Conservation (phyloP, 1,284 basidiomycete species). For the Apiotrichum siamense region DNA sequence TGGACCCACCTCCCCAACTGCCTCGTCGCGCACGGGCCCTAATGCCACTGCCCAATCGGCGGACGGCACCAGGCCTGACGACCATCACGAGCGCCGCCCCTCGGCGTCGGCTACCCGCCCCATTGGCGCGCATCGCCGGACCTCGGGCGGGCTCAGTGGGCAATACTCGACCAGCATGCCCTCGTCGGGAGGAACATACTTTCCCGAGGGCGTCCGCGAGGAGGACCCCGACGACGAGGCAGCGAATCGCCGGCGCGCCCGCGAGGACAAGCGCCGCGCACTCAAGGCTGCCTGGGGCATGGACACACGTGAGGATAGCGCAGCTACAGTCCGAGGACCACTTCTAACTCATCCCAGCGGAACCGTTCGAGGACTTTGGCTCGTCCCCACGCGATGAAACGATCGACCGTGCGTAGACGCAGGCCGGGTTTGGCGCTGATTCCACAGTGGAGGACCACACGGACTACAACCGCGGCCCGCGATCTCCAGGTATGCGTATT, state of each 20-base stretch:
- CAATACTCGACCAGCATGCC: constrained; percentile 47
- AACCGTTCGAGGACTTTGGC: constrained; percentile 47
- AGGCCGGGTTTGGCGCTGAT: background rate
- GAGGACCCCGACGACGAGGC: constrained; percentile 26
- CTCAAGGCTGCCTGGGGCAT: constrained; percentile 48
- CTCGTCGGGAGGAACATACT: constrained; percentile 41
- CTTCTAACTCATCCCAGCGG: constrained; percentile 31
- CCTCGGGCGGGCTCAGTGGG: constrained; percentile 38
- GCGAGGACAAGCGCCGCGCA: constrained; percentile 42
- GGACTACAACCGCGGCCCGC: constrained; percentile 14
- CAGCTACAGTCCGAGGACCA: background rate
- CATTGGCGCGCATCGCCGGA: constrained; percentile 17
- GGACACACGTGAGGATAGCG: constrained; percentile 46
- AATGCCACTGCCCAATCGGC: background rate
- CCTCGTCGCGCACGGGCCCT: constrained; percentile 9
- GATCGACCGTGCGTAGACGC: constrained; percentile 24
- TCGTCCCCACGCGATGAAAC: constrained; percentile 35
- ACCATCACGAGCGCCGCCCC: background rate
- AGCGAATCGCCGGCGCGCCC: constrained; percentile 32
- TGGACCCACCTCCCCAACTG: constrained; percentile 4
- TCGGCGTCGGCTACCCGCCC: constrained; percentile 5
- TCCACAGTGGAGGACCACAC: constrained; percentile 21
- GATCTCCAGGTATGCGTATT: constrained; percentile 32
- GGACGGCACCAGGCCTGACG: background rate
- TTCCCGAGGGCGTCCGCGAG: constrained; percentile 26